Conservation (phyloP, 148 eudicot genomes). For the Chenopodium quinoa region DNA sequence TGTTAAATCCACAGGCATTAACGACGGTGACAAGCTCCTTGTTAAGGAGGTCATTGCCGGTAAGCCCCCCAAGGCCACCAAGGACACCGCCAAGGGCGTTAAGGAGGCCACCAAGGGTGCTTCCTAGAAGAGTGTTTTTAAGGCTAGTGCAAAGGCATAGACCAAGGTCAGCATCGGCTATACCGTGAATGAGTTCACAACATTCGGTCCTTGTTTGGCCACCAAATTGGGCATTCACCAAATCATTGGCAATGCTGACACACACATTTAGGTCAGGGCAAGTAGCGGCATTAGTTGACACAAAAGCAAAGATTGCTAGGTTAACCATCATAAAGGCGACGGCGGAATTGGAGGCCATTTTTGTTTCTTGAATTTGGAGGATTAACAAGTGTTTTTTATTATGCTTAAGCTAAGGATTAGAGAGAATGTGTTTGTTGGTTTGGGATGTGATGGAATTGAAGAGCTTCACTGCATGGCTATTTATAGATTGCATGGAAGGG, state of each 20-base stretch:
- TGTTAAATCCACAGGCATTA: slow-evolving; percentile 9
- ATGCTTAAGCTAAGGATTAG: too few relatives aligned
- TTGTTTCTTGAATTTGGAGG: not conserved
- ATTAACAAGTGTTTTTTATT: not conserved
- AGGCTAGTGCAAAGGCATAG: slow-evolving; percentile 16
- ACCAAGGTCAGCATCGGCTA: not conserved
- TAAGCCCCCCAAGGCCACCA: not conserved
- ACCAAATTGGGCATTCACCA: not conserved
- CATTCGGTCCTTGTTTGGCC: slow-evolving; percentile 4
- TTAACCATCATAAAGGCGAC: not conserved
- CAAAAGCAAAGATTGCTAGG: slow-evolving; percentile 17
- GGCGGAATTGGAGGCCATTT: slow-evolving; percentile 10
- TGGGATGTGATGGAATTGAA: not conserved
- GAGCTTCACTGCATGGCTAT: not conserved
- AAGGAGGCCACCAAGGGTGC: not conserved
- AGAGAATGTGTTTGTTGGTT: not conserved
- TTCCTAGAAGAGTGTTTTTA: not conserved
- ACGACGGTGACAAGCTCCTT: slow-evolving; percentile 1
- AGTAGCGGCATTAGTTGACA: slow-evolving; percentile 5
- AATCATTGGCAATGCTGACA: not conserved
- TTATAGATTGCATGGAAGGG: not conserved
- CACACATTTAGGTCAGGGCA: slow-evolving; percentile 20
- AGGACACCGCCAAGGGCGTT: not conserved
- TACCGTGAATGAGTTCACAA: not conserved
- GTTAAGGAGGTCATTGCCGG: not conserved